Base-by-base conservation (phyloP, 495 filamentous ascomycete species). In the Trypethelium eluteriae region DNA sequence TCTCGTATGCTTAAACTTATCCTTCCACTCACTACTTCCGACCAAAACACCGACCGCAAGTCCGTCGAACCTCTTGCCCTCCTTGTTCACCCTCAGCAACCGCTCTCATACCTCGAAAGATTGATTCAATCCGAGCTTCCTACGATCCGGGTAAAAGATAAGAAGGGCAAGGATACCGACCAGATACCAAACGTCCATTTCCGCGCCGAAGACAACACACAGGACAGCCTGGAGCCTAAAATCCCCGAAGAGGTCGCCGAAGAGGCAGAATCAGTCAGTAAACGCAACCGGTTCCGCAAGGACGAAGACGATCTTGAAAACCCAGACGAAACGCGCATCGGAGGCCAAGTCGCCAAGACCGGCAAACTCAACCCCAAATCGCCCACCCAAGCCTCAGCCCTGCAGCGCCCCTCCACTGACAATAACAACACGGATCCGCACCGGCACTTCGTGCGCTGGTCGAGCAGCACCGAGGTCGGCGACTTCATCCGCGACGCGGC, bases 401-500 rank as follows among this genome's bases (percentile, higher is more conserved):
- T 25, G 25, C 25, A 25, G 25, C 25, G 25, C 25, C 25, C 25
- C 25, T 25, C 25, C 25, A 25, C 63, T 38, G 5, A 64, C 14
- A 44, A 72, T 0, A 49, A 71, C 18, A 67, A 44, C 41, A 57
- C 53, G 7, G n/a, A 7, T 3, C 32, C 46, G 41, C 70, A 72
- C 41, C 75, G 71, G 53, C 80, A 83, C 34, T 93, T 92, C 78
- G 90, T 96, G 0, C 89, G 92, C n/a, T 98, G 93, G 93, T 92
- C 89, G 25, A 84, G 85, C 47, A 87, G 86, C 16, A 96, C 93
- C 10, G 93, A 97, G 70, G 87, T 98, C 38, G 93, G 93, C 10
- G 93, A 97, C 77, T 98, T 98, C 76, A 91, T 98, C 68, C 89
- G 91, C 3, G 93, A 96, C 71, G 93, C 93, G 0, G 88, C 92